phyloP scores from a whole-genome alignment of 2,329 filamentous ascomycete genomes.

The Fusarium avenaceum region DNA sequence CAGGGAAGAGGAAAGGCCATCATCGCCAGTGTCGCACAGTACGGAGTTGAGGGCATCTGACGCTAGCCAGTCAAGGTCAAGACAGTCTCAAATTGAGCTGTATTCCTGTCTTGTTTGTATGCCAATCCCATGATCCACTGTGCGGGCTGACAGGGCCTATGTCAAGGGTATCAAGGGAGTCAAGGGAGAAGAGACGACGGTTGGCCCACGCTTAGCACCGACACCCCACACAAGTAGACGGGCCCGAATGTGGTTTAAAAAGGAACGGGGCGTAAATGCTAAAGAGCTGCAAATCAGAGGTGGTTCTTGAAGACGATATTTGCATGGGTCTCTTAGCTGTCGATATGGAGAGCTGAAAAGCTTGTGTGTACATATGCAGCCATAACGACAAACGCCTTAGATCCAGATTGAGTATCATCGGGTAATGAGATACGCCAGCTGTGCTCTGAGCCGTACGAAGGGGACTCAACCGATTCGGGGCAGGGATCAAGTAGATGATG shows the following conservation, averaged over 20 bases:
- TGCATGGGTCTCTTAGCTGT: constrained; percentile 17
- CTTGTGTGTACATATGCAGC: background rate
- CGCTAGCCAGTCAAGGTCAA: constrained; percentile 46
- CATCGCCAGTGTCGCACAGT: constrained; percentile 46
- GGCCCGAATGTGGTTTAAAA: constrained; percentile 36
- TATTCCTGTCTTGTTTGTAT: constrained; percentile 23
- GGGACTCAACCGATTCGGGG: constrained; percentile 18
- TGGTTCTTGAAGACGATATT: constrained; percentile 20
- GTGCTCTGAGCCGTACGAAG: constrained; percentile 19
- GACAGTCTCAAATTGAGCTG: constrained; percentile 44
- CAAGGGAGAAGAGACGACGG: constrained; percentile 22
- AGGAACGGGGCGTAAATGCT: constrained; percentile 20
- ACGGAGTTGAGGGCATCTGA: constrained; percentile 34
- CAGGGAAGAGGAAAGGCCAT: constrained; percentile 32
- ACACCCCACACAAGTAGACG: constrained; percentile 38
- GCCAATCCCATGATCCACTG: constrained; percentile 47
- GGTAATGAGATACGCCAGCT: constrained; percentile 8
- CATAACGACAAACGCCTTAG: constrained; percentile 4
- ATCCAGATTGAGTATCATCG: constrained; percentile 14
- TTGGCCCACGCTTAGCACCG: constrained; percentile 46
- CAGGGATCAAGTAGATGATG: constrained; percentile 44
- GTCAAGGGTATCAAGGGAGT: constrained; percentile 38
- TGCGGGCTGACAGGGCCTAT: constrained; percentile 45
- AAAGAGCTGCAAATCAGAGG: constrained; percentile 34
- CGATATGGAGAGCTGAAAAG: constrained; percentile 12